Base-by-base conservation (phyloP, 108 stramenopile species). In the Skeletonema menzelii region DNA sequence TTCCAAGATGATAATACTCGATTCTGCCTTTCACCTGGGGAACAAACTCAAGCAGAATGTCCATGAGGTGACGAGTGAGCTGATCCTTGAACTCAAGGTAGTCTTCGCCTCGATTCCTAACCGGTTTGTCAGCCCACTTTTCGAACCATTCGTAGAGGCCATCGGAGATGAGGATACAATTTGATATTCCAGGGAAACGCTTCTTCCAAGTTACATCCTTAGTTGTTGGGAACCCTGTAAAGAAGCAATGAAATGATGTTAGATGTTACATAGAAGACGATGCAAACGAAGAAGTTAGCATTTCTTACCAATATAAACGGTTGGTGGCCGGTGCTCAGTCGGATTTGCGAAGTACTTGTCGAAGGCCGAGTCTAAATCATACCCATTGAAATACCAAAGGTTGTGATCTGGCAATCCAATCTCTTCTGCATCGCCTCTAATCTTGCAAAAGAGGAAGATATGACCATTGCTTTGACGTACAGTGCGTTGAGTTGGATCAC, bases 271-370 rank as follows among this genome's bases (percentile, higher is more conserved):
- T n/a, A n/a, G n/a, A n/a, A n/a, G n/a, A n/a, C n/a, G n/a, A n/a
- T n/a, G n/a, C n/a, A n/a, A n/a, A n/a, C n/a, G n/a, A n/a, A n/a
- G n/a, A n/a, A n/a, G n/a, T n/a, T n/a, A n/a, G n/a, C n/a, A n/a
- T n/a, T 30, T 3, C 30, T 30, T 30, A 12, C 88, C 87, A 64
- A 88, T 85, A 8, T 53, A 88, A n/a, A 85, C 84, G 1, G 88
- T 88, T 0, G 88, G 88, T 14, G 88, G 88, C 10, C 88, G 85
- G 15, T 70, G 63, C n/a, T 75, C 56, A 13, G 70, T 81, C 12
- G 80, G 80, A 31, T 63, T 40, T 0, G 34, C 46, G n/a, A 76
- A 81, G 32, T 81, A 74, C 8, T 46, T 24, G 40, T 81, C 80
- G 28, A 81, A 81, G n/a, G 73, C 65, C 4, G 27, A n/a, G 46